These are phyloP conservation scores for Periconia sp. DNA, from an alignment of 2,329 filamentous ascomycete species.

Conservation along the genomic window DNA sequence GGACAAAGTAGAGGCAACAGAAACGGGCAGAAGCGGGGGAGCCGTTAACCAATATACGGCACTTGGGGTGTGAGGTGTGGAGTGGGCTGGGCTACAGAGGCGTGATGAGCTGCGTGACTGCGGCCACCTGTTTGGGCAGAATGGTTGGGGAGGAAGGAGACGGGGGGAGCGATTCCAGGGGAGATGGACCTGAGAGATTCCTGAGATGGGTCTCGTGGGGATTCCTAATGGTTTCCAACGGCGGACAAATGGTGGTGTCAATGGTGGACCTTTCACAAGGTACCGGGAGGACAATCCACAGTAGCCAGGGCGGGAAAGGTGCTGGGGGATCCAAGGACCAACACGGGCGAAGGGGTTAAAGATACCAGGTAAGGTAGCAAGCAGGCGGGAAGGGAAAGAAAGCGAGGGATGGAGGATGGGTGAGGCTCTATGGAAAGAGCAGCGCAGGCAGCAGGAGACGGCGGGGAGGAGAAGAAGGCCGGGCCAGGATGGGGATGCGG, in stretches of 20 bases:
- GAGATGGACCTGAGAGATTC: not conserved
- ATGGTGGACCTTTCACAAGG: slow-evolving; percentile 11
- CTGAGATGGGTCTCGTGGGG: not conserved
- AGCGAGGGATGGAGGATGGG: slow-evolving; percentile 17
- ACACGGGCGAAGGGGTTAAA: not conserved
- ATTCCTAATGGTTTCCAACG: not conserved
- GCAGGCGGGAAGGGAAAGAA: slow-evolving; percentile 26
- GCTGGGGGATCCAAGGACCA: slow-evolving; percentile 6
- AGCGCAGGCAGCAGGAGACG: slow-evolving; percentile 24
- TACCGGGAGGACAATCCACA: slow-evolving; percentile 21
- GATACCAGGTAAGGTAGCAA: slow-evolving; percentile 7
- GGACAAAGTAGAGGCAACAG: slow-evolving; percentile 25
- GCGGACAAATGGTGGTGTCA: no score
- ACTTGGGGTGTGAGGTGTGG: slow-evolving; percentile 29
- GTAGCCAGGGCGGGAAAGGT: slow-evolving; percentile 16
- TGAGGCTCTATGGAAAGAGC: slow-evolving; percentile 31
- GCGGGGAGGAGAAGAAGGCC: slow-evolving; percentile 13
- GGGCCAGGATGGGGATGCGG: slow-evolving; percentile 14
- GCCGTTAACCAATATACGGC: slow-evolving; percentile 40
- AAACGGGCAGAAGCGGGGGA: slow-evolving; percentile 34
- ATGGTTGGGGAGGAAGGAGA: slow-evolving; percentile 12
- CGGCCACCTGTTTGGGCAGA: slow-evolving; percentile 26
- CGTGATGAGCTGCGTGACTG: slow-evolving; percentile 33
- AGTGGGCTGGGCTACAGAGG: slow-evolving; percentile 23
- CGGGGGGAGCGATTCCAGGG: slow-evolving; percentile 12